These are phyloP conservation scores for Irpex lacteus DNA, from an alignment of 1,284 basidiomycete species.

Conservation along the genomic window DNA sequence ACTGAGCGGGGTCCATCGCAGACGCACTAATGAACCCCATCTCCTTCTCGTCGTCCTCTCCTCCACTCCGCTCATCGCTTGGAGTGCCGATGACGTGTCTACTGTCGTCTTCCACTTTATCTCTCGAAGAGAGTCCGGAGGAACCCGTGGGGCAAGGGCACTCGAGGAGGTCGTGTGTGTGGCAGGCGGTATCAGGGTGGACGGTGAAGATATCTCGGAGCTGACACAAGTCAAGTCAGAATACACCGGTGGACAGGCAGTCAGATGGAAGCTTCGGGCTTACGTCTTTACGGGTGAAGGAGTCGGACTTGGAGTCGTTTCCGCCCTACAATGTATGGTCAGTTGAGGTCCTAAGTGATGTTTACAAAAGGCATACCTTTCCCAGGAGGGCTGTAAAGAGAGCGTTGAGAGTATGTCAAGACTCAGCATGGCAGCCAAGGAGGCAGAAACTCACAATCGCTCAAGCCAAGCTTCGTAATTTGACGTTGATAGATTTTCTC, in stretches of 20 bases:
- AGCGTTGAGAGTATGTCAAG: conserved; percentile 5
- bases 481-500: conserved; percentile 92
- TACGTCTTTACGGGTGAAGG: conserved; percentile 88
- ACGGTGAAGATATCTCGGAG: conserved; percentile 91
- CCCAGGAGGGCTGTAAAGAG: conserved; percentile 58
- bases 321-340: conserved; percentile 35
- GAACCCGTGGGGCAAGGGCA: conserved; percentile 56
- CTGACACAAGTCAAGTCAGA: conserved; percentile 35
- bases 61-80: conserved; percentile 13
- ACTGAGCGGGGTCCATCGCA: conserved; percentile 50
- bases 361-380: conserved; percentile 37
- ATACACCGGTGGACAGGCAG: neutral
- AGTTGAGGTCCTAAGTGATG: neutral
- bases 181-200: conserved; percentile 77
- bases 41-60: conserved; percentile 31
- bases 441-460: conserved; percentile 60
- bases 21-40: conserved; percentile 74
- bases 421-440: neutral
- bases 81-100: conserved; percentile 22
- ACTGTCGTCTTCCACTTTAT: conserved; percentile 11
- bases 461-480: conserved; percentile 92
- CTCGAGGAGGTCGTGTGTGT: conserved; percentile 87
- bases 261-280: conserved; percentile 22
- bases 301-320: conserved; percentile 69
- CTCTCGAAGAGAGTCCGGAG: conserved; percentile 21